A percentile compares a stretch with the other conserved stretches of the same genome.
Evolutionary conservation across 2,329 filamentous ascomycete genomes (phyloP).

Genomic region (Biscogniauxia mediterranea): DNA sequence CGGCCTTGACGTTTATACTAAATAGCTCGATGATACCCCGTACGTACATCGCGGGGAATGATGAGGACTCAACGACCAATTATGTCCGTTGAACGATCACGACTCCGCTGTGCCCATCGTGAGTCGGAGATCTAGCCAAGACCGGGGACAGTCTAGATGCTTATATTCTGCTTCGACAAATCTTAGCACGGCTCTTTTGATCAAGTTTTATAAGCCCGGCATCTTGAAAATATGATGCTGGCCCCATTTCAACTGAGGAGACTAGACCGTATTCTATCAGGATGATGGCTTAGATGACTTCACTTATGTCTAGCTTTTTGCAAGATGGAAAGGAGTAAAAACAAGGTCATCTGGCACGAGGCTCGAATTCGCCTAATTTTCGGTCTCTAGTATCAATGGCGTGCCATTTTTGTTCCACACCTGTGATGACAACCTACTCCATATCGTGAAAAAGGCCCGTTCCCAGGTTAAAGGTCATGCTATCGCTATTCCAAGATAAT

Average conservation of each 20-base stretch:
- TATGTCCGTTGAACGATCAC: neutral
- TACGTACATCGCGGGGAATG: neutral
- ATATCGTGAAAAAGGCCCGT: neutral
- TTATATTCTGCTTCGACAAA: neutral
- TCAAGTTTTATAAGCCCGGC: neutral
- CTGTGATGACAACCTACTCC: neutral
- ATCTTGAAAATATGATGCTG: neutral
- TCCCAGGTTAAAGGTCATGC: neutral
- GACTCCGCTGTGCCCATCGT: neutral
- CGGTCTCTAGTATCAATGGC: neutral
- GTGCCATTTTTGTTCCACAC: neutral
- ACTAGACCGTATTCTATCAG: neutral
- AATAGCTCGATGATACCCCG: neutral
- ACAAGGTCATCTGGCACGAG: neutral
- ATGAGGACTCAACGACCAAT: neutral
- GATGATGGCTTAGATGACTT: neutral
- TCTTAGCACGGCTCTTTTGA: neutral
- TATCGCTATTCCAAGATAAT: neutral
- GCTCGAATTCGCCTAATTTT: neutral
- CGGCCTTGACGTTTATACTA: conserved; percentile 2
- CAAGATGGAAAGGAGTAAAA: neutral
- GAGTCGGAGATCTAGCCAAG: neutral
- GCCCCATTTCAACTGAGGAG: neutral
- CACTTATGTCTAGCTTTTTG: neutral
- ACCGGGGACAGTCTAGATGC: neutral